These are phyloP conservation scores for Camelina sativa DNA, from an alignment of 345 rosid species.

Conservation along the genomic window DNA sequence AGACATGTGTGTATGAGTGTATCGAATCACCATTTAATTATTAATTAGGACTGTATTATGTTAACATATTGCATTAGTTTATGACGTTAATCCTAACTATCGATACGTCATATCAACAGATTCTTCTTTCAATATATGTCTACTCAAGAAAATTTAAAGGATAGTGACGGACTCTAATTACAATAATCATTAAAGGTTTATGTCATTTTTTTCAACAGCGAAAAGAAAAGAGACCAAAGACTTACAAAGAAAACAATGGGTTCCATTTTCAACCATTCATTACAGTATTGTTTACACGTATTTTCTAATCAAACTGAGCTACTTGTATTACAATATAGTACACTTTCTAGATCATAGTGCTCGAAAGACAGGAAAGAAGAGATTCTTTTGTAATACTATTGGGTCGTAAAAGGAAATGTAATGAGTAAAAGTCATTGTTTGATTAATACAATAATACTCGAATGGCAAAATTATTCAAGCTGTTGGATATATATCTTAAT, in stretches of 20 bases:
- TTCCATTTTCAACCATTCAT: slow-evolving; percentile 31
- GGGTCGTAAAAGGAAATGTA: slow-evolving; percentile 37
- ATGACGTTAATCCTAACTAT: neutral
- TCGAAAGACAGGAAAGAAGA: slow-evolving; percentile 26
- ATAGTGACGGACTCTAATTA: slow-evolving; percentile 36
- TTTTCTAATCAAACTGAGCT: slow-evolving; percentile 5
- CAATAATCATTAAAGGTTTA: slow-evolving; percentile 37
- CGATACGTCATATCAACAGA: slow-evolving; percentile 29
- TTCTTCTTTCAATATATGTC: slow-evolving; percentile 29
- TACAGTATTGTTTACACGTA: neutral
- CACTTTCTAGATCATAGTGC: slow-evolving; percentile 23
- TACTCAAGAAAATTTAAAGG: slow-evolving; percentile 19
- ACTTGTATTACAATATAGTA: slow-evolving; percentile 36
- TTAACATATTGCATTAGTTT: slow-evolving; percentile 4
- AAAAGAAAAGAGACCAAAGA: slow-evolving; percentile 34
- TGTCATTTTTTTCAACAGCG: slow-evolving; percentile 24
- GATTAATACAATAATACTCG: slow-evolving; percentile 18
- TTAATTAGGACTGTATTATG: too few species aligned
- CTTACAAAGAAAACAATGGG: neutral
- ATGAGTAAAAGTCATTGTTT: slow-evolving; percentile 40
- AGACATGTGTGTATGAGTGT: too few species aligned
- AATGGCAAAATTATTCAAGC: slow-evolving; percentile 8
- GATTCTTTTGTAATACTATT: slow-evolving; percentile 36
- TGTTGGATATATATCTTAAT: slow-evolving; percentile 30
- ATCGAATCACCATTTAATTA: too few species aligned